Base-by-base conservation (phyloP, 371 early-diverging fungal genomes). In the Mortierella sp. region DNA sequence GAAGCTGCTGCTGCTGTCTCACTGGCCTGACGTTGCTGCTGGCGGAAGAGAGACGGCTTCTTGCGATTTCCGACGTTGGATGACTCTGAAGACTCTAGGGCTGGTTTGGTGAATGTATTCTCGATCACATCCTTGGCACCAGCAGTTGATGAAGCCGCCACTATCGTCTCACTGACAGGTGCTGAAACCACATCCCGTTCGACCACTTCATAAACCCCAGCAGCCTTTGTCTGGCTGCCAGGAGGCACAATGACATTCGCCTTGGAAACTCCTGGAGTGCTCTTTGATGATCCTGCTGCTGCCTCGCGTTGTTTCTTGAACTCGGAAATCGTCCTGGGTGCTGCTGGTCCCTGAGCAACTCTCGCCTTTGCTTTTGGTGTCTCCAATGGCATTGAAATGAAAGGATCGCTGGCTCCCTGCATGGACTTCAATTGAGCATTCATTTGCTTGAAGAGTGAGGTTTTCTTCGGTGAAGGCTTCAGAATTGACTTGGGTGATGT, bases 401-500 rank as follows among this genome's bases (percentile, higher is more conserved):
- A 19, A 0, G 52, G 21, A 37, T 50, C 49, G n/a, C 45, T 31
- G n/a, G 51, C 55, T 4, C 21, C 4, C 25, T 59, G 48, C 14
- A 28, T 21, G 6, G 21, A 52, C 19, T 56, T 27, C 4, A 3
- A 24, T 47, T 57, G 53, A 13, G 60, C 51, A 40, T 67, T 52
- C 10, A 55, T 34, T 43, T 73, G 74, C 27, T 63, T 73, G 41
- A 67, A 67, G 22, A 67, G 39, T 2, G 74, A 73, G 6, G 39
- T 27, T 34, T 73, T 73, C 31, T 73, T 73, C 47, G 59, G 63
- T 13, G 67, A n/a, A 13, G 74, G 67, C 37, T 71, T 71, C 17
- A 71, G 29, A 6, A 59, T 62, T 1, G 73, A 66, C 40, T 73
- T 67, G 7, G 63, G 67, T 10, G 60, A n/a, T 4, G 55, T 57